Evolutionary conservation across 2,329 filamentous ascomycete genomes (phyloP), one percentile per base, ranked within the genome.

Genomic region (Penicillium sp.): DNA sequence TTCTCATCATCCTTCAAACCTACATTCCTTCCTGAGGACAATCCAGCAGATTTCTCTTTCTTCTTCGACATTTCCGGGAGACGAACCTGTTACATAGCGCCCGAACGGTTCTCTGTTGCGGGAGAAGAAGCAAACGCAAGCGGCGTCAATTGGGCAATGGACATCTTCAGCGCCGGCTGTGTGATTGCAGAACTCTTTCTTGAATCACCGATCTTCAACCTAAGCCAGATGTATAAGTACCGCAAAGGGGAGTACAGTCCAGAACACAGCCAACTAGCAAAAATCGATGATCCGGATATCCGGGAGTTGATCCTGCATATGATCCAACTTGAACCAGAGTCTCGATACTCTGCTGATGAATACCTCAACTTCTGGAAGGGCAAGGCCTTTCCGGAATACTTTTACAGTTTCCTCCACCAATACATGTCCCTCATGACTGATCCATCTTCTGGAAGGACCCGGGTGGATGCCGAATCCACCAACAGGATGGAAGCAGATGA

Each of bases 391-490:
- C 95, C 93, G 0, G 83, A 88, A 50, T 99, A 99, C 71, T 99
- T 99, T 64, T 97, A 96, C 76, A 95, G 83, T 65, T 97, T 99
- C 65, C 77, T 99, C 28, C 93, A 99, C 66, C 91, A 96, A 63
- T 95, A 99, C 66, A 96, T 99, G 89, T 88, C 89, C 59, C 80
- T 95, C 46, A 88, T 99, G 54, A 97, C 93, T 3, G 90, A 97
- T 66, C 87, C 91, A 0, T 88, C 87, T 0, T 88, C 89, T 1
- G 89, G 89, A 0, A 85, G 87, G 56, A 84, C 81, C 44, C 80
- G 84, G 10, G 79, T 89, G 35, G 85, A 86, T 9, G 81, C 86
- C 1, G 78, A 82, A 10, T 73, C 78, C 3, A 83, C 81, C 56
- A 95, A 91, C 62, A 77, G 91, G 44, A 87, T 87, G 52, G 90